Base-by-base conservation (phyloP, 2,329 filamentous ascomycete genomes). In the Helminthosporium solani region DNA sequence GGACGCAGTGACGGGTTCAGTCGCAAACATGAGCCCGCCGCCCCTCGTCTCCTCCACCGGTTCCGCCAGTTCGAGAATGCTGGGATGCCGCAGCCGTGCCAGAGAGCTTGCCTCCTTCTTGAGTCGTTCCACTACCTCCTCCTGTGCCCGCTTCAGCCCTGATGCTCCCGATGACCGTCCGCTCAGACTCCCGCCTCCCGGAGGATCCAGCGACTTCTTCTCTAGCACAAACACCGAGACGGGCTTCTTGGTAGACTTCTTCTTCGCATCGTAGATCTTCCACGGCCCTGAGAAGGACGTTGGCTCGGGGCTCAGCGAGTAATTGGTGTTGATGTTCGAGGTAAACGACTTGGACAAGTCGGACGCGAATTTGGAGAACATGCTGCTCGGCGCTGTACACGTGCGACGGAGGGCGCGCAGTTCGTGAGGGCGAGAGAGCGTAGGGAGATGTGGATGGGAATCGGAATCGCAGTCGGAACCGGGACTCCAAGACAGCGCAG, bases 181-280 rank as follows among this genome's bases (percentile, higher is more conserved):
- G 15, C 81, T 78, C 36, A 90, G 73, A 6, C 66, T 59, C 19
- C 82, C 80, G 38, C 77, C 79, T 14, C 81, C 78, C 48, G 85
- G 80, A 8, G 82, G 75, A 47, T 96, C 91, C 44, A 99, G 76
- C 1, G 83, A 82, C 73, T 95, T 96, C 67, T 84, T 86, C 56
- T 99, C 94, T 68, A 97, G 96, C 56, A 97, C 85, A 63, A 97
- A 99, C 57, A 97, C 85, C 14, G 91, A 96, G 44, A 86, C 94
- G 7, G 85, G 72, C 69, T 94, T 95, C 56, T 88, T 89, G 0
- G 90, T 96, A 23, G 87, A 90, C 74, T 96, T 97, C 75, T 95
- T 95, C 77, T 95, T 97, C 48, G 88, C 91, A 74, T 96, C 91
- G 78, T 92, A 92, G 63, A 99, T 94, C 75, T 90, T 95, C 94